Base-by-base conservation (phyloP, 1,139 yeast genomes). In the Magnusiomyces fungicola region DNA sequence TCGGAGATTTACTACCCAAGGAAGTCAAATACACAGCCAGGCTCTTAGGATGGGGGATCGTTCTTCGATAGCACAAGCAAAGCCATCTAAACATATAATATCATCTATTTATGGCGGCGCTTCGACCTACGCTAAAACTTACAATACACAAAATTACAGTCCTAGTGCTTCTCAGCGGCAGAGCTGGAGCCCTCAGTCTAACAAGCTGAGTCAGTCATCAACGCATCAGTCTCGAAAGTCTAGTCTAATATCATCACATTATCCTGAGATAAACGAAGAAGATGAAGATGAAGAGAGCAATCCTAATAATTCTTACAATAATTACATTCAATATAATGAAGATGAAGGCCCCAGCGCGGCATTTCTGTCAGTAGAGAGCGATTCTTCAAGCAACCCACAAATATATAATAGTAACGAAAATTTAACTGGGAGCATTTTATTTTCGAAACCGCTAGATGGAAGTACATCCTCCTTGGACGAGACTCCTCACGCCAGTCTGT, bases 271-370 rank as follows among this genome's bases (percentile, higher is more conserved):
- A 23, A 54, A 48, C 6, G 51, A 49, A 16, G 52, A 47, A 5
- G 51, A 43, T 23, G 47, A 45, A 10, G 51, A 45, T n/a, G 49
- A 48, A 25, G 47, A 43, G 14, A 38, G 14, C 37, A 41, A 14
- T 14, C 23, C 4, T 34, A 6, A 5, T 34, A 16, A 34, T 16
- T 7, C 16, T 18, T 34, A 34, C 19, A 18, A 21, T 18, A 21
- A 34, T 6, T 34, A 34, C 38, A 16, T 7, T 12, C 7, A 34
- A 16, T 16, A 34, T 34, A 53, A 54, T n/a, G 54, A 46, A 7
- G 55, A 43, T 12, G 54, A 47, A 18, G 55, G 52, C 29, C 52
- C 46, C 2, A 21, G 47, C 44, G 34, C 40, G 42, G 32, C 49
- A 45, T 27, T 48, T 44, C 22, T 50, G 38, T 37, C 46, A 27